Conservation (phyloP, 768 basidiomycete species). For the Mycena leptocephala region DNA sequence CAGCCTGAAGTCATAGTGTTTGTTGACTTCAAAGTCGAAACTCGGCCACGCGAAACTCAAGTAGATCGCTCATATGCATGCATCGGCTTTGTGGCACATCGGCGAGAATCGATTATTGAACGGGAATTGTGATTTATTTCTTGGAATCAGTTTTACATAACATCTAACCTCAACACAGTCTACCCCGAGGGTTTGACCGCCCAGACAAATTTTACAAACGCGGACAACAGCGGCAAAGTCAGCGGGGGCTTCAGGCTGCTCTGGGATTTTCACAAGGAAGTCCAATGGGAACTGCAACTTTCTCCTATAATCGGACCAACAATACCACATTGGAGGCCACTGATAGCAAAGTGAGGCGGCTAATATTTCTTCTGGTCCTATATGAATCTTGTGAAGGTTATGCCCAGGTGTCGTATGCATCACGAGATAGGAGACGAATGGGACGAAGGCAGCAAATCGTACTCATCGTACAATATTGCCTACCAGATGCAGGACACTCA, state of each 20-base stretch:
- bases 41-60: no score
- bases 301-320: not conserved
- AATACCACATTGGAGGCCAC: not conserved
- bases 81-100: no score
- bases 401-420: not conserved
- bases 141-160: not conserved
- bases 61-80: no score
- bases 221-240: not conserved
- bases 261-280: not conserved
- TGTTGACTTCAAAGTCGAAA: no score
- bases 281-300: not conserved
- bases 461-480: no score
- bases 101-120: not conserved
- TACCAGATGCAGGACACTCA: no score
- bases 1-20: no score
- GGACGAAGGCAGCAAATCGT: not conserved
- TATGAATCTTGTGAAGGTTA: not conserved
- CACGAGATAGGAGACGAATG: not conserved
- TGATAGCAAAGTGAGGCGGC: no score
- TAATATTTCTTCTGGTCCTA: not conserved
- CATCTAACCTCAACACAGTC: not conserved
- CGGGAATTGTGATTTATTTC: not conserved
- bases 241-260: not conserved
- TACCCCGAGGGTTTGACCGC: not conserved
- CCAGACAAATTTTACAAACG: no score